Conservation (phyloP, 306 rosid species). For the Delonix regia region DNA sequence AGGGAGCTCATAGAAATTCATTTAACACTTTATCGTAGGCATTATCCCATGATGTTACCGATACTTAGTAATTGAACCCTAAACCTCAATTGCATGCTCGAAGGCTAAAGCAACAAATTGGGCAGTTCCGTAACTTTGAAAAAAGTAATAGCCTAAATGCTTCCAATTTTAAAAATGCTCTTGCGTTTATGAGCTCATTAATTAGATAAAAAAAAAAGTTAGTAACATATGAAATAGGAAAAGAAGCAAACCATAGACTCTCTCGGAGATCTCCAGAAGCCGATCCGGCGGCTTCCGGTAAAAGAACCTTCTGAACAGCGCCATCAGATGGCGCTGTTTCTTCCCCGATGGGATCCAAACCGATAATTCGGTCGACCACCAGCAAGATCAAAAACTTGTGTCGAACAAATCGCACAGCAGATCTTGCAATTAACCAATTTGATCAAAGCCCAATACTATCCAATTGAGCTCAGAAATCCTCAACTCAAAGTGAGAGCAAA, state of each 20-base stretch:
- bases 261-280: conserved; percentile 96
- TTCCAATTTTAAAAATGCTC: conserved; percentile 9
- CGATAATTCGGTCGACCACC: conserved; percentile 43
- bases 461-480: conserved; percentile 2
- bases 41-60: conserved; percentile 37
- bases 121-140: conserved; percentile 26
- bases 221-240: neutral
- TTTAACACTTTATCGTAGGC: conserved; percentile 32
- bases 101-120: neutral
- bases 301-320: conserved; percentile 96
- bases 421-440: conserved; percentile 48
- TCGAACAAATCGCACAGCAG: conserved; percentile 37
- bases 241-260: conserved; percentile 71
- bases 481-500: neutral
- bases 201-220: neutral
- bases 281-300: conserved; percentile 99
- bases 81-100: neutral
- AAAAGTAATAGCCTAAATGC: neutral
- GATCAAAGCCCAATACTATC: conserved; percentile 2
- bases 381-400: conserved; percentile 22
- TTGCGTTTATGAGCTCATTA: conserved; percentile 4
- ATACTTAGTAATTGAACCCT: conserved; percentile 18
- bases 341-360: conserved; percentile 77
- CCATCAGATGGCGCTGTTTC: conserved; percentile 97
- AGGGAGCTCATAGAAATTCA: neutral